Evolutionary conservation across 805 yeast species (phyloP).

Genomic region (Huiozyma naganishii): DNA sequence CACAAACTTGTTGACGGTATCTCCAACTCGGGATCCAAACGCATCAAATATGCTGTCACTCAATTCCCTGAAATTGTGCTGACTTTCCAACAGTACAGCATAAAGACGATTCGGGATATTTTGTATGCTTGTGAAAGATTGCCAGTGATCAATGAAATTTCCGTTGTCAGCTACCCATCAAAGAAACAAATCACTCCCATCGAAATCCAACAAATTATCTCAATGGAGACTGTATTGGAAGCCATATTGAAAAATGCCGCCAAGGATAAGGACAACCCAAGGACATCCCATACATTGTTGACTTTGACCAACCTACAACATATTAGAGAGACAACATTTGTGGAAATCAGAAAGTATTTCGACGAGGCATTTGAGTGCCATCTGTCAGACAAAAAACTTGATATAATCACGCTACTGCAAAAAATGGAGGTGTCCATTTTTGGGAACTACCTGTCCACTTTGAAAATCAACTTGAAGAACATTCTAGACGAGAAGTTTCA

Average conservation of each 20-base stretch:
- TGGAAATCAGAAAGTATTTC: conserved; percentile 38
- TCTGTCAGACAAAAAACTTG: conserved; percentile 32
- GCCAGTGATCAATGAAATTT: conserved; percentile 28
- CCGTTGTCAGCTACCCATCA: conserved; percentile 29
- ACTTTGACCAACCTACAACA: conserved; percentile 46
- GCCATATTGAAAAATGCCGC: conserved; percentile 33
- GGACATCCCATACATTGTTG: conserved; percentile 37
- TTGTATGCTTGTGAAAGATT: conserved; percentile 26
- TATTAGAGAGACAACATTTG: conserved; percentile 36
- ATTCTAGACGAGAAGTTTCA: conserved; percentile 31
- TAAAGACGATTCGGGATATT: conserved; percentile 26
- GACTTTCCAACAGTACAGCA: conserved; percentile 26
- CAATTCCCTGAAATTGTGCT: conserved; percentile 29
- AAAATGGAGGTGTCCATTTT: conserved; percentile 45
- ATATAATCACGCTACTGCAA: conserved; percentile 35
- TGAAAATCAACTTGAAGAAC: conserved; percentile 34
- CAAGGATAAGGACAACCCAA: conserved; percentile 30
- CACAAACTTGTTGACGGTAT: conserved; percentile 14
- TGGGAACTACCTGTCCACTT: conserved; percentile 40
- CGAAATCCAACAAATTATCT: conserved; percentile 32
- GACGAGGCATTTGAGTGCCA: conserved; percentile 41
- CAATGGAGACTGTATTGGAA: conserved; percentile 38
- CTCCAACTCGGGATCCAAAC: background rate
- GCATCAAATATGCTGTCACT: conserved; percentile 27
- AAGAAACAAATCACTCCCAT: conserved; percentile 29